Conservation (phyloP, 2,329 filamentous ascomycete species). For the Stagonosporopsis chrysanthemi region DNA sequence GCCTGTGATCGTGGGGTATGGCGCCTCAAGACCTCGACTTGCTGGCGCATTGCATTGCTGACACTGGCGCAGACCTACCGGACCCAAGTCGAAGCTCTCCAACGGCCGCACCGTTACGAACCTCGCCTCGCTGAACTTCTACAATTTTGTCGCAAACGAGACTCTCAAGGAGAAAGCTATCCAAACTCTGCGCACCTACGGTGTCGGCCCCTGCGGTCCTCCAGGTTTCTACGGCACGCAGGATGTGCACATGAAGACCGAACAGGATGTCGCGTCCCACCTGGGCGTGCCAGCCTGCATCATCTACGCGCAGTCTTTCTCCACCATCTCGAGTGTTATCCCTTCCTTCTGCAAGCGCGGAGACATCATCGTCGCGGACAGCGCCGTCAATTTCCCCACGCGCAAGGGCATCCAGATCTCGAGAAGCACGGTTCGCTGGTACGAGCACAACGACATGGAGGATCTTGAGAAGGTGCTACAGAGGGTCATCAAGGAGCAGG, state of each 20-base stretch:
- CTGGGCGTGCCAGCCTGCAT: conserved; percentile 89
- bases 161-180: conserved; percentile 94
- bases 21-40: not conserved
- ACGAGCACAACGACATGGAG: conserved; percentile 94
- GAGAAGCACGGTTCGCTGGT: conserved; percentile 90
- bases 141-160: conserved; percentile 95
- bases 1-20: conserved; percentile 85
- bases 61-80: conserved; percentile 71
- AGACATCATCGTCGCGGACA: conserved; percentile 95
- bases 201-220: conserved; percentile 94
- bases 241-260: conserved; percentile 97
- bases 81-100: conserved; percentile 85
- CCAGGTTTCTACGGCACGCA: conserved; percentile 98
- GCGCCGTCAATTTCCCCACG: conserved; percentile 90
- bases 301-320: conserved; percentile 95
- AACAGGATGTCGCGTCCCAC: conserved; percentile 90
- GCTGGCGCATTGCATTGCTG: conserved; percentile 18
- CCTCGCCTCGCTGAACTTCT: conserved; percentile 95
- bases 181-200: conserved; percentile 90
- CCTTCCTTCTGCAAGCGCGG: conserved; percentile 96
- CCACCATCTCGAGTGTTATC: conserved; percentile 95
- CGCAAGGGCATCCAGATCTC: conserved; percentile 94
- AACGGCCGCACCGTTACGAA: conserved; percentile 93
- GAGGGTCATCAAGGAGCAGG: conserved; percentile 86
- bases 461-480: conserved; percentile 87